Conservation (phyloP, 306 rosid genomes). For the Glycine latifolia region DNA sequence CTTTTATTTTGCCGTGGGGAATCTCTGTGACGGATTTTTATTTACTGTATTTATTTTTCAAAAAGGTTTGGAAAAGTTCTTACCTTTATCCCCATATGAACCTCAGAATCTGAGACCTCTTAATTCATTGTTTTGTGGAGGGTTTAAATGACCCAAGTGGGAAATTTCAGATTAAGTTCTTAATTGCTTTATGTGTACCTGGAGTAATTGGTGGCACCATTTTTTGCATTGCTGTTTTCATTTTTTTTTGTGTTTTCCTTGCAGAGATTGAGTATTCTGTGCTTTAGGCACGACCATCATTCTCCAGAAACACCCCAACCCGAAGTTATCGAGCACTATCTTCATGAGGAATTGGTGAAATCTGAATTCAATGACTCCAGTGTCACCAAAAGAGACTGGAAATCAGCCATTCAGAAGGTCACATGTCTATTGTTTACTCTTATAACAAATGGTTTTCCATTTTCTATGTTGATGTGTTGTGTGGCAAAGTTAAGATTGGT, state of each 20-base stretch:
- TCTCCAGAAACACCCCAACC: slow-evolving; percentile 68
- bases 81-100: neutral
- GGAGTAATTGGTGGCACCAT: neutral
- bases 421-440: neutral
- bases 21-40: neutral
- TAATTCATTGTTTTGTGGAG: neutral
- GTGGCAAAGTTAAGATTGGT: slow-evolving; percentile 16
- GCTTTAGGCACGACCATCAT: slow-evolving; percentile 76
- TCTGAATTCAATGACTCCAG: slow-evolving; percentile 56
- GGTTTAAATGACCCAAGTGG: neutral
- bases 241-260: slow-evolving; percentile 32
- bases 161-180: too few species aligned
- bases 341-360: slow-evolving; percentile 61
- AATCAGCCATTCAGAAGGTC: slow-evolving; percentile 60
- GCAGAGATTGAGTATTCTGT: slow-evolving; percentile 77
- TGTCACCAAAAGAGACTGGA: slow-evolving; percentile 55
- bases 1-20: neutral
- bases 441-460: neutral
- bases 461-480: neutral
- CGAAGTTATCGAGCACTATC: slow-evolving; percentile 55
- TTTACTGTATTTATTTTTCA: neutral
- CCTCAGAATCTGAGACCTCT: neutral
- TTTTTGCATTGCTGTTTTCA: neutral
- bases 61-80: slow-evolving; percentile 1
- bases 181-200: neutral